Evolutionary conservation across 176 grass and related monocot genomes (phyloP).

Genomic region (Triticum aestivum): DNA sequence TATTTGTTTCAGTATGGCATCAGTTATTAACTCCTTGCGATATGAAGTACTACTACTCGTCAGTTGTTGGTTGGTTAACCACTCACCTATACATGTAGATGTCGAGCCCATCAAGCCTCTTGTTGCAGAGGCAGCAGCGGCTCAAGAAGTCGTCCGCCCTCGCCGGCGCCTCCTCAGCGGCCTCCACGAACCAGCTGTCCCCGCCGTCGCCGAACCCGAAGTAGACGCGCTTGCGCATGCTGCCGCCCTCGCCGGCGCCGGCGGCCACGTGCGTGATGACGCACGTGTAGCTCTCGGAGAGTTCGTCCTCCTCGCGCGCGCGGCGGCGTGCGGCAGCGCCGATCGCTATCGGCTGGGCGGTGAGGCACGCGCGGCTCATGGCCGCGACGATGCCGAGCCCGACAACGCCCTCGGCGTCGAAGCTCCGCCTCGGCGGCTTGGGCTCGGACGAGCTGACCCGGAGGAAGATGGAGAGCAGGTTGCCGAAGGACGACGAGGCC

Average conservation of each 20-base stretch:
- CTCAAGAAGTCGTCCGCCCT: constrained; percentile 44
- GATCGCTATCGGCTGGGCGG: constrained; percentile 51
- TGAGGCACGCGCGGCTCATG: constrained; percentile 30
- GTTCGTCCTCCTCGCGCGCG: constrained; percentile 31
- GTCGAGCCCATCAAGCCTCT: constrained; percentile 59
- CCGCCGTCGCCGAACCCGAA: constrained; percentile 25
- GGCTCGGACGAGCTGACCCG: constrained; percentile 20
- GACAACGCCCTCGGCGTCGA: constrained; percentile 33
- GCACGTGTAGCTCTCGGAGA: constrained; percentile 71
- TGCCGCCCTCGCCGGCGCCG: constrained; percentile 13
- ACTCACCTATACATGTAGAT: constrained; percentile 66
- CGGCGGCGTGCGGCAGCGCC: constrained; percentile 16
- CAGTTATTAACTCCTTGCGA: neutral
- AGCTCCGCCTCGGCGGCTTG: constrained; percentile 38
- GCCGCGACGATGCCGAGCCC: constrained; percentile 56
- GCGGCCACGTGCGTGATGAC: constrained; percentile 53
- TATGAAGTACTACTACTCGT: neutral
- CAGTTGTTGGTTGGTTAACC: neutral
- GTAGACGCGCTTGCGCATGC: constrained; percentile 56
- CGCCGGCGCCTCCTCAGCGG: constrained; percentile 33
- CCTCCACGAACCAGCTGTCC: constrained; percentile 4
- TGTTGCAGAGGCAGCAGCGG: constrained; percentile 52
- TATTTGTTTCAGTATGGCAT: neutral
- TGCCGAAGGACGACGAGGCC: constrained; percentile 37
- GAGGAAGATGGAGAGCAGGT: constrained; percentile 43